A percentile compares a stretch with the other conserved stretches of the same genome.
Conservation (phyloP, 2,329 filamentous ascomycete species). For the Hypoxylon sp. region DNA sequence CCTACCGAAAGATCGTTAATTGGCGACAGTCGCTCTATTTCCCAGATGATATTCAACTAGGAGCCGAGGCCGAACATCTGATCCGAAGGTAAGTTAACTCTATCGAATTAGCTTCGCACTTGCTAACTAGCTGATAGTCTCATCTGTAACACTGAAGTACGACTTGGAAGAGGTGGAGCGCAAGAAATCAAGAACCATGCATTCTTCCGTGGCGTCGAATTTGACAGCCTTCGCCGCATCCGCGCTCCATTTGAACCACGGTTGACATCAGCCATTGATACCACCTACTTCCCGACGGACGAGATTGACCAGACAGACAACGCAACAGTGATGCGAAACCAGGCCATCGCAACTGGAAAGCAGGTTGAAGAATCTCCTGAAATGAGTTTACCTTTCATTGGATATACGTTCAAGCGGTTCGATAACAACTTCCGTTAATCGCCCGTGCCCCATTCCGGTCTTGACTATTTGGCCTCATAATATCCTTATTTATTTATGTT, state of each 20-base stretch:
- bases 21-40: conserved; percentile 97
- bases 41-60: conserved; percentile 92
- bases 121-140: conserved; percentile 69
- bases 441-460: conserved; percentile 30
- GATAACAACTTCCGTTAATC: conserved; percentile 76
- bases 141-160: conserved; percentile 93
- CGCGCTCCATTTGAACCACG: conserved; percentile 96
- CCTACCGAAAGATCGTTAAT: conserved; percentile 99
- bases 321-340: conserved; percentile 86
- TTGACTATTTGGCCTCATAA: conserved; percentile 7
- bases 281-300: conserved; percentile 98
- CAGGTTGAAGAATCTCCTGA: conserved; percentile 85
- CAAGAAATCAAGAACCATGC: conserved; percentile 93
- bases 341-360: conserved; percentile 79
- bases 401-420: conserved; percentile 98
- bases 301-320: conserved; percentile 98
- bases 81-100: conserved; percentile 81
- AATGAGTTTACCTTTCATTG: conserved; percentile 96
- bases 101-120: neutral
- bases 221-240: conserved; percentile 92
- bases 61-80: conserved; percentile 89
- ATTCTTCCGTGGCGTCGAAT: conserved; percentile 98
- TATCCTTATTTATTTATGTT: neutral
- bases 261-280: conserved; percentile 92
- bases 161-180: conserved; percentile 87